Percentiles rank a stretch among this genome's conserved stretches.
phyloP scores from a whole-genome alignment of 257 asterid genomes.

The Ophiorrhiza pumila region DNA sequence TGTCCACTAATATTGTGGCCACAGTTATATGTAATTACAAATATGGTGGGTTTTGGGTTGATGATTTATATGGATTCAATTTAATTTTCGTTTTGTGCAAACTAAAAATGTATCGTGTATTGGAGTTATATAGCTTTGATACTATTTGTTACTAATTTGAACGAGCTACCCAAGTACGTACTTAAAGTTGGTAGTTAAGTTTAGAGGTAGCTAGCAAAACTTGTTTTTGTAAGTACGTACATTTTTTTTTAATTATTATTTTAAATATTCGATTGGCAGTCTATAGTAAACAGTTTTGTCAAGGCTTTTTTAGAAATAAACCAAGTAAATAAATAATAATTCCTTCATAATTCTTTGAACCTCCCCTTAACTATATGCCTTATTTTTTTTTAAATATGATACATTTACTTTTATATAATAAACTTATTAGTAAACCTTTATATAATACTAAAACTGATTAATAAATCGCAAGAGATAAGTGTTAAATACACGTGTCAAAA shows the following conservation, averaged over 20 bases:
- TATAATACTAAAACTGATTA: no score
- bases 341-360: no score
- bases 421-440: no score
- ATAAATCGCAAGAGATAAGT: no score
- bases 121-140: neutral
- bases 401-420: no score
- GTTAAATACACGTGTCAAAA: no score
- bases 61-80: neutral
- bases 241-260: neutral
- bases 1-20: neutral
- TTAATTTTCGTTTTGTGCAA: neutral
- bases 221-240: neutral
- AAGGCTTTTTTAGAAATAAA: no score
- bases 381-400: no score
- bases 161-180: neutral
- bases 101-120: neutral
- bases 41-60: slow-evolving; percentile 6
- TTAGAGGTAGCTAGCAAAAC: neutral
- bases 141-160: neutral
- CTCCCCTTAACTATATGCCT: no score
- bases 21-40: neutral
- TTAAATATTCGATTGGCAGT: neutral
- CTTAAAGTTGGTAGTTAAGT: neutral
- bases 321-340: no score
- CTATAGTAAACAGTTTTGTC: neutral